Conservation (phyloP, 1,284 basidiomycete genomes). For the Irpex rosettiformis region DNA sequence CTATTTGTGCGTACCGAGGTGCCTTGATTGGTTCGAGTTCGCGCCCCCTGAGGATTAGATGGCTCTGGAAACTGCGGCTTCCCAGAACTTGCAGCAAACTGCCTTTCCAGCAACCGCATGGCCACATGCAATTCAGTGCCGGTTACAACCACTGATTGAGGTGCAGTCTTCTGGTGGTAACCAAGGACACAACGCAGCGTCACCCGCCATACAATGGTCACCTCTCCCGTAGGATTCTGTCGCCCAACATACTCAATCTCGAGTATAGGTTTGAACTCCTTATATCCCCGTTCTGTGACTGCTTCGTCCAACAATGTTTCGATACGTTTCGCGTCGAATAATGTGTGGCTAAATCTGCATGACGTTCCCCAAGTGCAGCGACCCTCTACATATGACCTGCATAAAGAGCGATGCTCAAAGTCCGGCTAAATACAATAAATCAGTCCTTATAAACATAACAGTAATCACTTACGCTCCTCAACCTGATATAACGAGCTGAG, state of each 20-base stretch:
- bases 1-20: background rate
- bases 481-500: too few species aligned
- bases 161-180: constrained; percentile 12
- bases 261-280: constrained; percentile 11
- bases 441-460: background rate
- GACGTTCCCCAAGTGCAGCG: background rate
- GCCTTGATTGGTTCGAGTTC: background rate
- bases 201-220: constrained; percentile 9
- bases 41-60: background rate
- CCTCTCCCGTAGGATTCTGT: background rate
- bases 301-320: constrained; percentile 12
- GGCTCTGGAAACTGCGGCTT: constrained; percentile 1
- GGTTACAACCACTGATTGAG: constrained; percentile 14
- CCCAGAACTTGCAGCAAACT: constrained; percentile 12
- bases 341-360: constrained; percentile 9
- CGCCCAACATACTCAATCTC: constrained; percentile 11
- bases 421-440: constrained; percentile 3
- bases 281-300: constrained; percentile 11
- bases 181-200: constrained; percentile 13
- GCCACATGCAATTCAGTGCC: constrained; percentile 7
- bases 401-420: constrained; percentile 1
- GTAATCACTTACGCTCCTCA: background rate
- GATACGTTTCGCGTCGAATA: constrained; percentile 10
- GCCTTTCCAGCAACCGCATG: constrained; percentile 11
- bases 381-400: background rate